Conservation (phyloP, 208 protist species). For the Acanthamoeba royreba region DNA sequence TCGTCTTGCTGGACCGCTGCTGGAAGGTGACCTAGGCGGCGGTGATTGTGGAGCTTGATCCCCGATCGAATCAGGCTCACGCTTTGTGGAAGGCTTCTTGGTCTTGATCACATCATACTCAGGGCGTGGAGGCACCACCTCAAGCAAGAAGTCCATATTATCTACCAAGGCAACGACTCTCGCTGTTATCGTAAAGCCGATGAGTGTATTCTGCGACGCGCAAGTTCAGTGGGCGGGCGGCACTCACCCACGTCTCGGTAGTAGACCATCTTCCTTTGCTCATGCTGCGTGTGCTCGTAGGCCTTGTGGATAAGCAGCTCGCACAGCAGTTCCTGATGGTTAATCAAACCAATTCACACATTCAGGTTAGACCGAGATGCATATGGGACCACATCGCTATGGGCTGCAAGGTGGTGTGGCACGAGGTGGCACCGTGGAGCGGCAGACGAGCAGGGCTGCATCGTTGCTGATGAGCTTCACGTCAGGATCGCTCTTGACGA, state of each 20-base stretch:
- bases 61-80: not conserved
- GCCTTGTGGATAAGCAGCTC: not conserved
- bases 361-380: no score
- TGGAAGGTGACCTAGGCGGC: not conserved
- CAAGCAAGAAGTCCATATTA: not conserved
- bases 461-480: conserved; percentile 39
- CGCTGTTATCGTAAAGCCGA: no score
- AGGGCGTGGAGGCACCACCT: not conserved
- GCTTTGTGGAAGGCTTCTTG: not conserved
- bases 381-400: no score
- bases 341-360: no score
- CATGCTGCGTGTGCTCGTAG: not conserved
- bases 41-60: not conserved
- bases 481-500: not conserved
- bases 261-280: not conserved
- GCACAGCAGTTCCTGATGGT: conserved; percentile 1
- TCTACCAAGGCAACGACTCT: not conserved
- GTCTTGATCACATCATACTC: not conserved
- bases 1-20: not conserved
- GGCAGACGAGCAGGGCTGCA: not conserved
- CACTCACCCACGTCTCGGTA: not conserved
- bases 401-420: not conserved
- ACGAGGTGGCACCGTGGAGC: not conserved
- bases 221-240: not conserved
- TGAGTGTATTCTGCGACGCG: not conserved